These are phyloP conservation scores for Picochlorum sp. DNA, from an alignment of 139 green algal genomes.

Conservation along the genomic window DNA sequence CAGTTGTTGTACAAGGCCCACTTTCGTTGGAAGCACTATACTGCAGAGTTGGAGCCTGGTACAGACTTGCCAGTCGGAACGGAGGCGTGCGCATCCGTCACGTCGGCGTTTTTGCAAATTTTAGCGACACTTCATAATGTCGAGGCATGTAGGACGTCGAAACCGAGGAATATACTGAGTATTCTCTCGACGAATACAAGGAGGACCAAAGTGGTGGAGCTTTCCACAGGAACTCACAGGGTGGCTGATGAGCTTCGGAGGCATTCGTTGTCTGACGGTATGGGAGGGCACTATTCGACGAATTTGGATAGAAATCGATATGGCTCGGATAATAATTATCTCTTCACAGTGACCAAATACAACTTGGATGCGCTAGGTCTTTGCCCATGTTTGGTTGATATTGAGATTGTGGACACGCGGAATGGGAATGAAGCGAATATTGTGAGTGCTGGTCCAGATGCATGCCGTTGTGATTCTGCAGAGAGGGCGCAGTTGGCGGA, in stretches of 20 bases:
- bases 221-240: constrained; percentile 75
- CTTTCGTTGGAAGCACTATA: constrained; percentile 84
- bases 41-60: constrained; percentile 33
- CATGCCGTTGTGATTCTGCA: constrained; percentile 53
- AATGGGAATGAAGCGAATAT: constrained; percentile 59
- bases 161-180: constrained; percentile 69
- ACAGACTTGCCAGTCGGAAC: constrained; percentile 61
- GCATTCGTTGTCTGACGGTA: constrained; percentile 73
- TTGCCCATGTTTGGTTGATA: constrained; percentile 85
- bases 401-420: constrained; percentile 93
- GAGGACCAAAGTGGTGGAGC: constrained; percentile 87
- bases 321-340: constrained; percentile 89
- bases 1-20: constrained; percentile 90
- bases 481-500: constrained; percentile 21
- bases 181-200: constrained; percentile 85
- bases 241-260: constrained; percentile 84
- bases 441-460: constrained; percentile 56
- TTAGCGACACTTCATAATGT: constrained; percentile 65
- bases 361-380: constrained; percentile 82
- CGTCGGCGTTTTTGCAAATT: constrained; percentile 83
- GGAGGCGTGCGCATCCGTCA: constrained; percentile 85
- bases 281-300: constrained; percentile 79
- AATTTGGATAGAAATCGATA: constrained; percentile 96
- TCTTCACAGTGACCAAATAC: constrained; percentile 86
- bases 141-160: constrained; percentile 36